Conservation (phyloP, 108 stramenopile genomes). For the Parietichytrium sp. region DNA sequence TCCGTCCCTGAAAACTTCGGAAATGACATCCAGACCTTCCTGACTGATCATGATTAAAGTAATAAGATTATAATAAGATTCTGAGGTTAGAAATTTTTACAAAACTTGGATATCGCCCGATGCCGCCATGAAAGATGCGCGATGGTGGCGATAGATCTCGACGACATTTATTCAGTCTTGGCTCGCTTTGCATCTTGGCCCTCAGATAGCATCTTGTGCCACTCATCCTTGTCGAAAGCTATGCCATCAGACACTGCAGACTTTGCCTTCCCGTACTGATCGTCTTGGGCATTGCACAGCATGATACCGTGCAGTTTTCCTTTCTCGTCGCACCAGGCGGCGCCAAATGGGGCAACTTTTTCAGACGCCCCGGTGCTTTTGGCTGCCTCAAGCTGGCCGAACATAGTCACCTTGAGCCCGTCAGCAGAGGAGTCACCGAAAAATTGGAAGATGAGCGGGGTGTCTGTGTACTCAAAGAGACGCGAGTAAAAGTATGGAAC, state of each 20-base stretch:
- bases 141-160: too few species aligned
- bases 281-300: neutral
- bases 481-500: conserved; percentile 38
- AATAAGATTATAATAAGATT: too few species aligned
- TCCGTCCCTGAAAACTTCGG: too few species aligned
- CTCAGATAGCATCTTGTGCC: too few species aligned
- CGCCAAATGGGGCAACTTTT: neutral
- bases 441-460: conserved; percentile 31
- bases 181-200: too few species aligned
- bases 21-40: too few species aligned
- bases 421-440: conserved; percentile 8
- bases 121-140: too few species aligned
- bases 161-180: too few species aligned
- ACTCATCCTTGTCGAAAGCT: too few species aligned
- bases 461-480: conserved; percentile 31
- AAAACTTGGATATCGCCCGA: too few species aligned
- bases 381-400: conserved; percentile 1
- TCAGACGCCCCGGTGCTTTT: neutral
- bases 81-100: too few species aligned
- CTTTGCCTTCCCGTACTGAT: conserved; percentile 25
- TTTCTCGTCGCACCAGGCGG: neutral
- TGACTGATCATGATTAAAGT: too few species aligned
- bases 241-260: neutral
- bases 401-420: neutral
- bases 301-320: neutral